These are phyloP conservation scores for Platanus orientalis DNA, from an alignment of 164 flowering plant species.

Conservation along the genomic window DNA sequence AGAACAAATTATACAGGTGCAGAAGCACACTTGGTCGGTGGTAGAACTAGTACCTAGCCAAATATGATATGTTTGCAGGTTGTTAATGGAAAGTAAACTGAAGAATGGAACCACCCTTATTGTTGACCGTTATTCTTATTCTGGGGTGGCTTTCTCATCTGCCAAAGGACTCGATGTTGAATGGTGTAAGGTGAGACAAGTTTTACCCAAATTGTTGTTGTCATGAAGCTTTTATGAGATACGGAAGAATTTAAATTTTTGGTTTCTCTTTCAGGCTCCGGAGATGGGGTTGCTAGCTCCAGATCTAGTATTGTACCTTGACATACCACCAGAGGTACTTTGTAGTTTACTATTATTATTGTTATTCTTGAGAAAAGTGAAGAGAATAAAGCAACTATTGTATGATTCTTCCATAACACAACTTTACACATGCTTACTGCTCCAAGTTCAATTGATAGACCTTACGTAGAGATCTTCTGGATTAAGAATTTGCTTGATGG, in stretches of 20 bases:
- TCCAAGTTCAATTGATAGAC: too few relatives aligned
- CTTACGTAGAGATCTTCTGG: too few relatives aligned
- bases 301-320: conserved; percentile 61
- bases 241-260: too few relatives aligned
- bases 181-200: conserved; percentile 84
- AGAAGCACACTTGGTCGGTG: background rate
- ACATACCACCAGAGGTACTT: conserved; percentile 68
- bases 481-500: too few relatives aligned
- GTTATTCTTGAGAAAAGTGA: background rate
- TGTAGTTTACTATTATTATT: background rate
- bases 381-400: background rate
- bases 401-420: too few relatives aligned
- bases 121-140: conserved; percentile 88
- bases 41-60: background rate
- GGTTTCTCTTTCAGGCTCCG: conserved; percentile 46
- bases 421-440: too few relatives aligned
- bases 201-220: background rate
- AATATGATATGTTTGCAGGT: conserved; percentile 33
- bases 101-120: conserved; percentile 68
- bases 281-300: conserved; percentile 74
- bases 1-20: background rate
- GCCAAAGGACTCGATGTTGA: conserved; percentile 86
- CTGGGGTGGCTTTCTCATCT: conserved; percentile 92
- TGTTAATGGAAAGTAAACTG: conserved; percentile 75
- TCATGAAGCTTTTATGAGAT: too few relatives aligned